Evolutionary conservation across 2,329 filamentous ascomycete species (phyloP).

Genomic region (Hymenoscyphus salicellus): DNA sequence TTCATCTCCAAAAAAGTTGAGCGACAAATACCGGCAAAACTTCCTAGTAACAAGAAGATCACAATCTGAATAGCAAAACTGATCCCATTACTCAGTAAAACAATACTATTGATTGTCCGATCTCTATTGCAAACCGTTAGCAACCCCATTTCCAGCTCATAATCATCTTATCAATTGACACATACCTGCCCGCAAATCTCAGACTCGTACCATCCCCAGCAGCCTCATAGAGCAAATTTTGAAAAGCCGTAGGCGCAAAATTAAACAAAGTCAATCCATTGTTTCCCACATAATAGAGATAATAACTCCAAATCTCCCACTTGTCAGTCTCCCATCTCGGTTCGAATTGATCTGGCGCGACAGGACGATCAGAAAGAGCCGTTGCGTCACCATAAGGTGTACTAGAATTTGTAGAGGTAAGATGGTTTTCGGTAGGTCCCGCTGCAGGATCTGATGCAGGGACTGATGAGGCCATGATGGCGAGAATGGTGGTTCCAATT

Average conservation of each 20-base stretch:
- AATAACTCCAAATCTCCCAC: constrained; percentile 57
- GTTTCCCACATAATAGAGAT: constrained; percentile 63
- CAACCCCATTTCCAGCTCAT: not conserved
- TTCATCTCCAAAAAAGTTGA: not conserved
- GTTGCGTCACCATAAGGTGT: not conserved
- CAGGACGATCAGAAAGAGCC: constrained; percentile 39
- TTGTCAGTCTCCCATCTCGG: constrained; percentile 49
- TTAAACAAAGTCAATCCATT: constrained; percentile 54
- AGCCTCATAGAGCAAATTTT: constrained; percentile 61
- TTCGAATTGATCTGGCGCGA: constrained; percentile 55
- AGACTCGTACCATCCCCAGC: constrained; percentile 53
- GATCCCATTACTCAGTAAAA: constrained; percentile 64
- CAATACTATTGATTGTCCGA: constrained; percentile 62
- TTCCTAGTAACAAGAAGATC: constrained; percentile 45
- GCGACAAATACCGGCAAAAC: constrained; percentile 37
- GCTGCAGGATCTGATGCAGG: constrained; percentile 18
- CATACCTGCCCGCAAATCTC: constrained; percentile 48
- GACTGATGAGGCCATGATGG: constrained; percentile 20
- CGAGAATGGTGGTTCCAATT: not conserved
- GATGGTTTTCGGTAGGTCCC: constrained; percentile 21
- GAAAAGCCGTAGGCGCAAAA: constrained; percentile 62
- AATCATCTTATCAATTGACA: not conserved
- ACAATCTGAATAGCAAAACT: constrained; percentile 65
- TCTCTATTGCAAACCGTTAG: constrained; percentile 29
- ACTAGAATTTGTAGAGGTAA: constrained; percentile 2